These are phyloP conservation scores for Pezicula radicicola DNA, from an alignment of 2,329 filamentous ascomycete genomes.

Conservation along the genomic window DNA sequence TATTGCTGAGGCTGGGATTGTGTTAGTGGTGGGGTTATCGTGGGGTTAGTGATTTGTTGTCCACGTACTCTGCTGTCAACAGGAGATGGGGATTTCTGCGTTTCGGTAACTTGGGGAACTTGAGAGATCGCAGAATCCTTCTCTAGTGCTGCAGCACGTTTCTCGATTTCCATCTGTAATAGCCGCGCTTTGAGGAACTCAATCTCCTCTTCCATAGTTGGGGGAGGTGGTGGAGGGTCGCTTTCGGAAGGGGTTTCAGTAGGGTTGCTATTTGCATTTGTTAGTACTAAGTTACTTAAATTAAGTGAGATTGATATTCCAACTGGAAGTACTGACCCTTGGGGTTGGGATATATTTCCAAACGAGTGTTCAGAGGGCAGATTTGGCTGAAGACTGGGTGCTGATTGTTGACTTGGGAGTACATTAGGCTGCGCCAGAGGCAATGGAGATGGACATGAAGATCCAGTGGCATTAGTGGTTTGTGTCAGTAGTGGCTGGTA, in stretches of 20 bases:
- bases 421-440: neutral
- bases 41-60: too few species aligned
- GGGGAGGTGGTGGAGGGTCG: slow-evolving; percentile 4
- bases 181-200: slow-evolving; percentile 19
- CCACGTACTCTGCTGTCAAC: too few species aligned
- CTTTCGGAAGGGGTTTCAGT: neutral
- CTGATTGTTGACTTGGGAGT: neutral
- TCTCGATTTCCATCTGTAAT: slow-evolving; percentile 24
- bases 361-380: neutral
- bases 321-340: too few species aligned
- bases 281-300: too few species aligned
- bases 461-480: neutral
- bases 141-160: slow-evolving; percentile 8
- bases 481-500: too few species aligned
- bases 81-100: too few species aligned
- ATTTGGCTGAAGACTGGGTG: slow-evolving; percentile 2
- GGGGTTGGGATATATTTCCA: too few species aligned
- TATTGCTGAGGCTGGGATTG: too few species aligned
- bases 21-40: neutral
- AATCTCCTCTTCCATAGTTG: slow-evolving; percentile 23
- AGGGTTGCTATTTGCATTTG: neutral
- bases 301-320: too few species aligned
- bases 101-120: neutral
- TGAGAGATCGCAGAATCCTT: neutral
- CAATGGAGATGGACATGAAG: slow-evolving; percentile 1